Percentiles rank a stretch among this genome's conserved stretches.
These are phyloP conservation scores for Podospora conica DNA, from an alignment of 495 filamentous ascomycete species.

Conservation along the genomic window DNA sequence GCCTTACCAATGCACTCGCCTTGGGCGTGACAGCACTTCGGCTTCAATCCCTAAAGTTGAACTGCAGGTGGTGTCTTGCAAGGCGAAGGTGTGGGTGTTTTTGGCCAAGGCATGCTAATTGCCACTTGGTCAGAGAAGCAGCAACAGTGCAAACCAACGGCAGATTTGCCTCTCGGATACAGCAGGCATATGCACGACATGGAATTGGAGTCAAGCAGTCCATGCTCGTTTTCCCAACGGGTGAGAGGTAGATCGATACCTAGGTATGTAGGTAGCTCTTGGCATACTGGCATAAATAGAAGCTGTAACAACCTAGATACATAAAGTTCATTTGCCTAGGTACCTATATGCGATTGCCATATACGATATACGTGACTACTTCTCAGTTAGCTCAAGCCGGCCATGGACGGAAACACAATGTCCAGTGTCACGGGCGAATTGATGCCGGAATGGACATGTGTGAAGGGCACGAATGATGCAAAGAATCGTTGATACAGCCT, in stretches of 20 bases:
- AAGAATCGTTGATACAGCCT: too few relatives aligned
- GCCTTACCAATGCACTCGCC: neutral
- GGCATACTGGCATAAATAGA: neutral
- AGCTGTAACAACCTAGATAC: too few relatives aligned
- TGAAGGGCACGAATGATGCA: too few relatives aligned
- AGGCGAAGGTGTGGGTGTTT: neutral
- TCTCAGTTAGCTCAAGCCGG: too few relatives aligned
- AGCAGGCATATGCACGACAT: neutral
- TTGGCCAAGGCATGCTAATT: neutral
- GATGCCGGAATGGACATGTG: too few relatives aligned
- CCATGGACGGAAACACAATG: too few relatives aligned
- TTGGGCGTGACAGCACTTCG: neutral
- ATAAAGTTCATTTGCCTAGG: too few relatives aligned
- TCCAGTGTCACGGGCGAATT: too few relatives aligned
- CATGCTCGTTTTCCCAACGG: neutral
- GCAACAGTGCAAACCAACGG: neutral
- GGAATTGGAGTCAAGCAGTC: neutral
- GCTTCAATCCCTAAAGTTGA: neutral
- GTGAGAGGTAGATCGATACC: neutral
- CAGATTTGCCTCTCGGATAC: neutral
- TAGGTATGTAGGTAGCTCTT: too few relatives aligned
- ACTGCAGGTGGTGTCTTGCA: neutral
- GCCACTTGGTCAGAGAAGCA: neutral
- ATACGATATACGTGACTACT: too few relatives aligned
- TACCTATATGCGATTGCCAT: too few relatives aligned